Conservation (phyloP, 768 basidiomycete species). For the Suillus alpinus region DNA sequence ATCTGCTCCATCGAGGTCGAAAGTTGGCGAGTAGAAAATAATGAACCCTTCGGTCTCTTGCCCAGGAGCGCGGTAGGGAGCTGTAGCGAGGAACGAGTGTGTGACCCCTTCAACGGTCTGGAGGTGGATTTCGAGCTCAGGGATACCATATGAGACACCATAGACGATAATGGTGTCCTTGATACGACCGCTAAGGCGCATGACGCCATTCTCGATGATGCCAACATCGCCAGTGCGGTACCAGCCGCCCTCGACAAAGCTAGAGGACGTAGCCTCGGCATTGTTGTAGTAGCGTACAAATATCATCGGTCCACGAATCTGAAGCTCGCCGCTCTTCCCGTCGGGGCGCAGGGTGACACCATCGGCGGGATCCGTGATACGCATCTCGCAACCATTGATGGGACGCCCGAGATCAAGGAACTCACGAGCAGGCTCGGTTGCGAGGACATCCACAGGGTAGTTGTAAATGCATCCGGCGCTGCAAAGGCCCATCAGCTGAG, state of each 20-base stretch:
- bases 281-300: constrained; percentile 49
- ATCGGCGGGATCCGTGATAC: constrained; percentile 30
- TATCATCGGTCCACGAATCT: constrained; percentile 38
- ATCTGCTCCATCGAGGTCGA: constrained; percentile 22
- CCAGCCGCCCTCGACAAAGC: constrained; percentile 51
- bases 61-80: constrained; percentile 33
- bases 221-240: constrained; percentile 59
- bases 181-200: constrained; percentile 37
- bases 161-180: constrained; percentile 40
- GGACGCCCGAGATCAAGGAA: constrained; percentile 38
- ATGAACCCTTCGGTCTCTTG: constrained; percentile 40
- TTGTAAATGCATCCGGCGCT: constrained; percentile 40
- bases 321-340: constrained; percentile 36
- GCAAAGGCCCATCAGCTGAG: neutral
- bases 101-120: constrained; percentile 34
- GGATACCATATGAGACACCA: constrained; percentile 34
- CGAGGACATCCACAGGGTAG: constrained; percentile 24
- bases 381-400: constrained; percentile 31
- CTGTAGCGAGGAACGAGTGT: constrained; percentile 32
- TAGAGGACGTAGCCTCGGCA: constrained; percentile 41
- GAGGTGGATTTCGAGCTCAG: constrained; percentile 34
- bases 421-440: constrained; percentile 21
- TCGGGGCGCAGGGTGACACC: constrained; percentile 24
- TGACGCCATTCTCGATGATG: constrained; percentile 30
- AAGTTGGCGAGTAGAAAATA: constrained; percentile 34